These are phyloP conservation scores for Podospora bellae-mahoneyi DNA, from an alignment of 495 filamentous ascomycete species.

Conservation along the genomic window DNA sequence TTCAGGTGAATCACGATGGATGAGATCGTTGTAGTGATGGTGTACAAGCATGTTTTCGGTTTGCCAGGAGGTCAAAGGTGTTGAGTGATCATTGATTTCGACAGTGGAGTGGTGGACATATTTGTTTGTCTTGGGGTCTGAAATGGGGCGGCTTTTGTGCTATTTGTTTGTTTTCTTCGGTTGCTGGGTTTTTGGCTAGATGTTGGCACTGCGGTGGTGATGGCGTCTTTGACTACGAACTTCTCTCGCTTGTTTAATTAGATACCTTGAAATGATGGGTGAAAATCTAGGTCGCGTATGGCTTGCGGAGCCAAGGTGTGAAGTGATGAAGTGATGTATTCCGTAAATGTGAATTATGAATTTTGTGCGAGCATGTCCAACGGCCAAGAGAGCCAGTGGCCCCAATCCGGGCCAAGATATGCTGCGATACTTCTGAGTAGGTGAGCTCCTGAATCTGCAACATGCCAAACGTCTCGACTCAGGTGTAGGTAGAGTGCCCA, in stretches of 20 bases:
- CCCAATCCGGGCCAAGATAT: constrained; percentile 36
- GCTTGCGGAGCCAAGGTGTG: background rate
- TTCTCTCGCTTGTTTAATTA: background rate
- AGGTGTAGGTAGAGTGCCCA: constrained; percentile 35
- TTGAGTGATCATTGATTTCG: background rate
- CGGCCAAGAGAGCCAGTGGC: constrained; percentile 27
- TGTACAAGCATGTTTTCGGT: too few relatives aligned
- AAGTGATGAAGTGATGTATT: background rate
- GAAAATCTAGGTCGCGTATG: too few relatives aligned
- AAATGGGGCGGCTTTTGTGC: background rate
- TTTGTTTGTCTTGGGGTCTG: background rate
- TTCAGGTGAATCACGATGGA: background rate
- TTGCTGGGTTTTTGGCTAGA: background rate
- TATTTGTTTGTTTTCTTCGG: background rate
- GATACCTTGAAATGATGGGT: background rate
- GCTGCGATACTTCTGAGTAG: constrained; percentile 36
- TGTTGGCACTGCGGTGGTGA: background rate
- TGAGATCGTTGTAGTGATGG: background rate
- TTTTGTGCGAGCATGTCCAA: constrained; percentile 15
- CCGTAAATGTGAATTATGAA: constrained; percentile 31
- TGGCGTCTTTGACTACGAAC: background rate
- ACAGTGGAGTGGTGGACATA: background rate
- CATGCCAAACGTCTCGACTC: constrained; percentile 31
- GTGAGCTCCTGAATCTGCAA: constrained; percentile 32
- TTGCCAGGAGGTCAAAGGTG: background rate